These are phyloP conservation scores for Ephemerocybe angulata DNA, from an alignment of 768 basidiomycete genomes.

Conservation along the genomic window DNA sequence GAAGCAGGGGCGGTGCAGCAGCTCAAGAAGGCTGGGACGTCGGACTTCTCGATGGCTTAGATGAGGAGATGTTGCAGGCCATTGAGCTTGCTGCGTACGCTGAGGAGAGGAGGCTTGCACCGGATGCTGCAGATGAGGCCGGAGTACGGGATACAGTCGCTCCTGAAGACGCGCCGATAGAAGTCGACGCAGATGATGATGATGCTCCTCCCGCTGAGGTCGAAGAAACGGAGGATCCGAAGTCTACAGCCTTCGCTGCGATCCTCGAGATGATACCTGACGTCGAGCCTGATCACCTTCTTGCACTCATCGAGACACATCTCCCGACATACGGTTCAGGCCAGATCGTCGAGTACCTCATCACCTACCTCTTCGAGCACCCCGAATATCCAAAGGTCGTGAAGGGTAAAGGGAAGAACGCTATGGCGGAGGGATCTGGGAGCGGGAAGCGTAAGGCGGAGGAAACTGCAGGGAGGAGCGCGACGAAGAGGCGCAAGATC, in stretches of 20 bases:
- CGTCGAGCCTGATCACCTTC: constrained; percentile 54
- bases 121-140: too few relatives aligned
- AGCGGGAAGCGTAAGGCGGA: constrained; percentile 18
- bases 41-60: too few relatives aligned
- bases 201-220: too few relatives aligned
- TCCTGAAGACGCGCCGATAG: too few relatives aligned
- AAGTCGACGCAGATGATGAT: too few relatives aligned
- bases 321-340: constrained; percentile 31
- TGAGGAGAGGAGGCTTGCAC: too few relatives aligned
- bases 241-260: constrained; percentile 42
- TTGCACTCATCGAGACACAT: constrained; percentile 43
- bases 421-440: constrained; percentile 23
- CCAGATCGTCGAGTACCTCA: constrained; percentile 45
- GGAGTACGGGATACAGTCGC: too few relatives aligned
- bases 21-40: too few relatives aligned
- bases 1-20: too few relatives aligned
- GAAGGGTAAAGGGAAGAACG: constrained; percentile 12
- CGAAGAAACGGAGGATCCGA: too few relatives aligned
- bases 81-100: too few relatives aligned
- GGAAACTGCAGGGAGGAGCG: constrained; percentile 28
- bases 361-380: constrained; percentile 63
- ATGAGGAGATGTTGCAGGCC: too few relatives aligned
- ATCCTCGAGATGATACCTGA: constrained; percentile 72
- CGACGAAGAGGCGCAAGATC: constrained; percentile 40
- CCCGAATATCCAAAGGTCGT: constrained; percentile 54